These are phyloP conservation scores for Phytophthora agathidicida DNA, from an alignment of 352 stramenopile species.

Conservation along the genomic window DNA sequence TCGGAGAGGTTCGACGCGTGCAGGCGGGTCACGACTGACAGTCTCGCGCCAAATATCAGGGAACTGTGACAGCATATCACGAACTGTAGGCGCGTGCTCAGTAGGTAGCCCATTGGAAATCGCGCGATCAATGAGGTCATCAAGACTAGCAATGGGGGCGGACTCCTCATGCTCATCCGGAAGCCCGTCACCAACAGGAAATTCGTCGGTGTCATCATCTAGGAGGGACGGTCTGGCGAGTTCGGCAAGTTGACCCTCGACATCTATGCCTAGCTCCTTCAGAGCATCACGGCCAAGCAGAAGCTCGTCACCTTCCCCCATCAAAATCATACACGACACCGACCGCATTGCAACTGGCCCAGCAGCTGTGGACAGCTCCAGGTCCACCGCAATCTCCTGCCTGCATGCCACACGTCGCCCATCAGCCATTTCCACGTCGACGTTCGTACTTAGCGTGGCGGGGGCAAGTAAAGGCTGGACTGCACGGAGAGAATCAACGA, in stretches of 20 bases:
- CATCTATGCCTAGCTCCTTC: not conserved
- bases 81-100: not conserved
- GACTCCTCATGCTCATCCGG: not conserved
- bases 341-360: not conserved
- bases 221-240: not conserved
- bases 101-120: not conserved
- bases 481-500: not conserved
- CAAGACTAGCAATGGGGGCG: too few relatives aligned
- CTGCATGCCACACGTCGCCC: not conserved
- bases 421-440: not conserved
- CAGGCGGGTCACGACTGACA: not conserved
- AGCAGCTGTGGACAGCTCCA: not conserved
- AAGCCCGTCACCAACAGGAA: not conserved
- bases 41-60: not conserved
- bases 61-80: not conserved
- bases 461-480: not conserved
- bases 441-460: too few relatives aligned
- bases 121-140: not conserved
- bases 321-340: not conserved
- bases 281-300: not conserved
- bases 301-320: not conserved
- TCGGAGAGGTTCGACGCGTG: not conserved
- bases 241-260: not conserved
- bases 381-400: not conserved
- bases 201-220: not conserved